Evolutionary conservation across 2,329 filamentous ascomycete species (phyloP), one percentile per base, ranked within the genome.

Genomic region (Paecilomyces niveus): DNA sequence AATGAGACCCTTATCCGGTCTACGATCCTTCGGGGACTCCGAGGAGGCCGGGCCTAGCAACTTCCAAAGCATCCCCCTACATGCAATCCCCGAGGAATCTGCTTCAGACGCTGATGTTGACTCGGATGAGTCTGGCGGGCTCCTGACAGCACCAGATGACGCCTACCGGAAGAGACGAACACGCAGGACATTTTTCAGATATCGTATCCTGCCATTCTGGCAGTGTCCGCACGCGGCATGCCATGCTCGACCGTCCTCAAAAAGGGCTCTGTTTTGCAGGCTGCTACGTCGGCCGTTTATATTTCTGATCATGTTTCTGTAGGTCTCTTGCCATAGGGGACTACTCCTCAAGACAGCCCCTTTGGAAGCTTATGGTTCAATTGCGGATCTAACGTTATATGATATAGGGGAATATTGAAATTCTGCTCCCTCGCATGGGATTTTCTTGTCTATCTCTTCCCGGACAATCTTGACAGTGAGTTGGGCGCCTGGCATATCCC

Each of bases 391-490:
- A 29, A 29, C 26, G 26, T 29, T 6, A 29, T 26, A 5, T 29
- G 4, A 29, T 33, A 33, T 13, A 60, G 59, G 31, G 59, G 59
- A 33, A 13, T 56, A 2, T n/a, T 58, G 10, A 60, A 60, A 29
- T 18, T 60, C 18, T 26, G 58, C 7, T 56, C 54, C 10, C 55
- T 60, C 22, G 32, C 22, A 8, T 18, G 54, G 39, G 31, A 45
- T 22, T 32, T 54, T 13, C 39, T 60, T 8, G 57, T 58, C 24
- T 24, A n/a, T 13, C 57, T 60, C 11, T 60, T 58, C 21, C 59
- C 59, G 22, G 59, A 60, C 31, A 57, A 60, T 24, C 53, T 60
- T 33, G 59, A 60, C 54, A 54, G 58, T 21, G 53, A 24, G 10
- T 51, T 58, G 13, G 59, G 56, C 33, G 59, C 59, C 1, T 60